phyloP scores from a whole-genome alignment of 2,329 filamentous ascomycete genomes.

The Fusarium tanahbumbuense region DNA sequence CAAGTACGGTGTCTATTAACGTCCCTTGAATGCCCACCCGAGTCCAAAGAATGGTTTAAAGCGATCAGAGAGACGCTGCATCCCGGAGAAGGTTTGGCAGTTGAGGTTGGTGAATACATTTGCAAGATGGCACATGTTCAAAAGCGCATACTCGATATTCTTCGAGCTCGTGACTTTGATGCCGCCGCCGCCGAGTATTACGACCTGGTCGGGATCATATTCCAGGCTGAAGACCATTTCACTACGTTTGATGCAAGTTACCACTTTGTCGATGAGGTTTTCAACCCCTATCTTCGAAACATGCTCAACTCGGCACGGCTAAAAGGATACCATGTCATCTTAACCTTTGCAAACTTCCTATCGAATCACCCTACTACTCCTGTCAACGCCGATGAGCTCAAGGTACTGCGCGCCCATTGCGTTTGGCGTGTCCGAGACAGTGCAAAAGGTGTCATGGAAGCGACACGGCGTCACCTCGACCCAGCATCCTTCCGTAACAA shows the following conservation, averaged over 20 bases:
- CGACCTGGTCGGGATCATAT: constrained; percentile 42
- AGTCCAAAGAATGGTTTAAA: constrained; percentile 53
- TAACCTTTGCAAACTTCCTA: constrained; percentile 52
- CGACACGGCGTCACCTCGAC: constrained; percentile 44
- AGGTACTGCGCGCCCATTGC: constrained; percentile 46
- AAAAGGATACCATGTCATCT: constrained; percentile 51
- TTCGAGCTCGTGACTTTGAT: constrained; percentile 46
- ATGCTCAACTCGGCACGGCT: constrained; percentile 50
- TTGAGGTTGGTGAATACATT: constrained; percentile 48
- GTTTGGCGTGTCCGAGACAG: constrained; percentile 44
- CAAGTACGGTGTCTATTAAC: constrained; percentile 53
- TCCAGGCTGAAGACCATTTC: constrained; percentile 43
- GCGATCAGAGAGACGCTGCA: constrained; percentile 44
- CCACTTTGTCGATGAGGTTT: constrained; percentile 6
- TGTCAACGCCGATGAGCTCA: constrained; percentile 43
- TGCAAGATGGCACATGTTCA: constrained; percentile 46
- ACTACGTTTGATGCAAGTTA: constrained; percentile 28
- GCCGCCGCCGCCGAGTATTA: constrained; percentile 47
- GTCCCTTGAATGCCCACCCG: constrained; percentile 51
- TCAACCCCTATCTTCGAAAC: constrained; percentile 50
- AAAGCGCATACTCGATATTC: constrained; percentile 43
- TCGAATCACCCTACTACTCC: constrained; percentile 47
- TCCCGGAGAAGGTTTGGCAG: constrained; percentile 44
- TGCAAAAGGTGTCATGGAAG: constrained; percentile 48
- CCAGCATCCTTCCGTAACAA: constrained; percentile 41